These are phyloP conservation scores for Microdochium trichocladiopsis DNA, from an alignment of 2,329 filamentous ascomycete species.

Conservation along the genomic window DNA sequence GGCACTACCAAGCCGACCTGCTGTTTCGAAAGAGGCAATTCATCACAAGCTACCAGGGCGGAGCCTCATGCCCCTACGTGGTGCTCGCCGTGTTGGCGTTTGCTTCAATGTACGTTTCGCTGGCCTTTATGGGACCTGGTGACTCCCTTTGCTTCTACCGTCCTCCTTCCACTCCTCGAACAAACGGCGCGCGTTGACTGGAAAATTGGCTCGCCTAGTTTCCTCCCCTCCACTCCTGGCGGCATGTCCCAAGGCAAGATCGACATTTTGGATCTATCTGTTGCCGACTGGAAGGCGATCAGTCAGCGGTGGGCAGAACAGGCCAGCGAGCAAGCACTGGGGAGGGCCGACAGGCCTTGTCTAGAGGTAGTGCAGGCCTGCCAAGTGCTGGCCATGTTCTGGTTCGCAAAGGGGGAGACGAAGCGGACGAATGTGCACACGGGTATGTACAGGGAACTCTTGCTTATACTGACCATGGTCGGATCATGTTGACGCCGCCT, in stretches of 20 bases:
- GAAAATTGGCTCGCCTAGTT: neutral
- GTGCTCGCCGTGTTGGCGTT: neutral
- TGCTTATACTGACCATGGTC: neutral
- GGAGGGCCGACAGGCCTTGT: neutral
- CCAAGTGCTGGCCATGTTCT: neutral
- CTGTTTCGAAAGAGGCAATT: neutral
- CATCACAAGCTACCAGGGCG: neutral
- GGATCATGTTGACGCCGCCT: neutral
- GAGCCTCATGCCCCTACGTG: neutral
- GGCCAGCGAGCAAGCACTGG: neutral
- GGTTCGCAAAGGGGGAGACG: neutral
- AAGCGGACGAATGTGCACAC: neutral
- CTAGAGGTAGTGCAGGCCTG: neutral
- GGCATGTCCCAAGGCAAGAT: neutral
- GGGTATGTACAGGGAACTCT: neutral
- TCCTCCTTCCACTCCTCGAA: neutral
- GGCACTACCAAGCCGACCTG: neutral
- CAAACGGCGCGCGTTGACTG: neutral
- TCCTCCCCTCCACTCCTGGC: neutral
- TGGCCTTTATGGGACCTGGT: neutral
- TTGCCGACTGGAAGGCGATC: neutral
- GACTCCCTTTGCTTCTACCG: neutral
- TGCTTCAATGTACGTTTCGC: neutral
- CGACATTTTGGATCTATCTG: neutral
- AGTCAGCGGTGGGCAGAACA: neutral